Conservation (phyloP, 495 filamentous ascomycete species). For the Penicillium simplicissimum region DNA sequence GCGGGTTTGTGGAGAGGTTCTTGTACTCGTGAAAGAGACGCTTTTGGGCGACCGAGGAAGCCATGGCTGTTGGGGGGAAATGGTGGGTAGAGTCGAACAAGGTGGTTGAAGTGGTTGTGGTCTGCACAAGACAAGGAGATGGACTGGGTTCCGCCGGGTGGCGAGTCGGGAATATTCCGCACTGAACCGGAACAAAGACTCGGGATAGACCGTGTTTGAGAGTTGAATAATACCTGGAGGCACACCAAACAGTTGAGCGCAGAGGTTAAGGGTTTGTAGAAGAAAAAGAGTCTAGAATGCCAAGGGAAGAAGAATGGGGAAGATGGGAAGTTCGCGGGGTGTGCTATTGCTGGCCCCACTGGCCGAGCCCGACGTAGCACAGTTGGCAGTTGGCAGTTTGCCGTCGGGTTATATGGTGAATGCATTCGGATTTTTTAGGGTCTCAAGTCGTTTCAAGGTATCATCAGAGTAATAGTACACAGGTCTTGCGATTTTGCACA, state of each 20-base stretch:
- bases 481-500: neutral
- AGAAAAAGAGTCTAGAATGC: neutral
- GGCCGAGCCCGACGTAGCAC: conserved; percentile 15
- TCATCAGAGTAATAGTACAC: conserved; percentile 19
- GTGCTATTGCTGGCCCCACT: conserved; percentile 15
- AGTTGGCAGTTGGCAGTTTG: neutral
- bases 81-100: neutral
- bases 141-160: conserved; percentile 8
- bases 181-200: neutral
- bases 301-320: neutral
- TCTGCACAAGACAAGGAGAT: conserved; percentile 8
- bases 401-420: neutral
- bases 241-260: too few species aligned
- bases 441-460: conserved; percentile 9
- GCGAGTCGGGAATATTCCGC: conserved; percentile 7
- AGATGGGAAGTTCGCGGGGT: conserved; percentile 8
- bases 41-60: conserved; percentile 68
- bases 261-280: neutral
- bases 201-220: neutral
- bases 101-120: neutral
- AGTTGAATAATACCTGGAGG: neutral
- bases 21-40: conserved; percentile 98
- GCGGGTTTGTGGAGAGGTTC: conserved; percentile 76
- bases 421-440: neutral
- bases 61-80: conserved; percentile 17